Conservation (phyloP, 2,329 filamentous ascomycete genomes). For the Macroventuria anomochaeta region DNA sequence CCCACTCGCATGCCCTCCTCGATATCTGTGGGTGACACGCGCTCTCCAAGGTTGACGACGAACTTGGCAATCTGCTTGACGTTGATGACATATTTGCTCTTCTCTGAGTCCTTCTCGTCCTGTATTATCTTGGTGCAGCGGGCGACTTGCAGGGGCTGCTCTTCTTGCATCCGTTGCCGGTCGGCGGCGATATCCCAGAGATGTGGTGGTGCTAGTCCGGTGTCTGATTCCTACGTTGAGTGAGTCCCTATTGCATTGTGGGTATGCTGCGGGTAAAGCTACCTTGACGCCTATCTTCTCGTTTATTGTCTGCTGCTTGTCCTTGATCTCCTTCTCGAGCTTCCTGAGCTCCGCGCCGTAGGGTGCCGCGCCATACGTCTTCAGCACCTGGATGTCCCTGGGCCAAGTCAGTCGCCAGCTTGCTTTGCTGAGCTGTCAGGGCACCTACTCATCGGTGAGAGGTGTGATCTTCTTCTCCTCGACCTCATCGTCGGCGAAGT, state of each 20-base stretch:
- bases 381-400: constrained; percentile 98
- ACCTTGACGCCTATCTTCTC: constrained; percentile 81
- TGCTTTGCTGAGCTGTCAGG: not conserved
- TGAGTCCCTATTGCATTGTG: constrained; percentile 7
- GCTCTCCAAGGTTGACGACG: constrained; percentile 94
- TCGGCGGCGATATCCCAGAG: constrained; percentile 98
- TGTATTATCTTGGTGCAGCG: constrained; percentile 99
- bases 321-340: constrained; percentile 99
- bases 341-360: constrained; percentile 95
- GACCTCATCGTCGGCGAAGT: constrained; percentile 92
- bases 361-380: constrained; percentile 96
- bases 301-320: constrained; percentile 96
- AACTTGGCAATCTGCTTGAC: constrained; percentile 99
- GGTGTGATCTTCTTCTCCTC: constrained; percentile 99
- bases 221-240: constrained; percentile 85
- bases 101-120: constrained; percentile 92
- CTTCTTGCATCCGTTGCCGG: constrained; percentile 96
- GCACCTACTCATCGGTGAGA: constrained; percentile 87
- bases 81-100: constrained; percentile 99
- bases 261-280: not conserved
- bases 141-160: constrained; percentile 96
- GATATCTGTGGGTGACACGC: constrained; percentile 97
- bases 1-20: constrained; percentile 99
- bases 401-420: constrained; percentile 40
- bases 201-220: constrained; percentile 95